Base-by-base conservation (phyloP, 2,329 filamentous ascomycete genomes). In the Exophiala sp. region DNA sequence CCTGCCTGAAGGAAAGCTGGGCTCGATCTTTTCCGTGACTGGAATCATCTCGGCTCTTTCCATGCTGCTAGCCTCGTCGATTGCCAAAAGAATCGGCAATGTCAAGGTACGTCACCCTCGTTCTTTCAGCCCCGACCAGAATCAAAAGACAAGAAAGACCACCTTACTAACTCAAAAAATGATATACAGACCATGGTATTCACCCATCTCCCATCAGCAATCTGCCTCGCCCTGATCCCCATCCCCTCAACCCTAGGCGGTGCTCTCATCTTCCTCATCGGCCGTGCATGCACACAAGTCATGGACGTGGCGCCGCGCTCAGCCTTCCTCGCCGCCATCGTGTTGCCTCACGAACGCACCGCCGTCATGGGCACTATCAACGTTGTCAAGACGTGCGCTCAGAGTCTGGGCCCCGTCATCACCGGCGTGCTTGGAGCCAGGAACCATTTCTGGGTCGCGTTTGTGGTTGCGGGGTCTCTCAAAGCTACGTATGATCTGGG, bases 301-400 rank as follows among this genome's bases (percentile, higher is more conserved):
- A 84, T 86, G 80, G 82, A 85, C 55, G 81, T 84, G 66, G 81
- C 79, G 0, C 82, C 82, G 0, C 72, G 82, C 2, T 70, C 80
- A 0, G 81, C 82, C 0, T 79, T 86, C 48, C 82, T 86, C 34
- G 80, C 81, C 0, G 80, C 81, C 0, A 78, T 83, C 1, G 81
- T 85, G 1, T 76, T 73, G 53, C 77, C 81, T 0, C 75, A 79
- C 48, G 82, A 86, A 65, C 71, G 82, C 1, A 86, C 82, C 0
- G 82, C 81, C 0, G 80, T 82, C 9, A 82, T 85, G 79, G 82
- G 82, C 8, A 80, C 85, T 52, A 83, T 81, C 0, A 73, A 71
- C 39, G 78, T 80, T 58, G 55, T 83, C 23, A 72, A 81, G 8
- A 85, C 81, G 0, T 61, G 83, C 6, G 77, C 79, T 0, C 74